Evolutionary conservation across 139 green algal genomes (phyloP).

Genomic region (Volvox africanus): DNA sequence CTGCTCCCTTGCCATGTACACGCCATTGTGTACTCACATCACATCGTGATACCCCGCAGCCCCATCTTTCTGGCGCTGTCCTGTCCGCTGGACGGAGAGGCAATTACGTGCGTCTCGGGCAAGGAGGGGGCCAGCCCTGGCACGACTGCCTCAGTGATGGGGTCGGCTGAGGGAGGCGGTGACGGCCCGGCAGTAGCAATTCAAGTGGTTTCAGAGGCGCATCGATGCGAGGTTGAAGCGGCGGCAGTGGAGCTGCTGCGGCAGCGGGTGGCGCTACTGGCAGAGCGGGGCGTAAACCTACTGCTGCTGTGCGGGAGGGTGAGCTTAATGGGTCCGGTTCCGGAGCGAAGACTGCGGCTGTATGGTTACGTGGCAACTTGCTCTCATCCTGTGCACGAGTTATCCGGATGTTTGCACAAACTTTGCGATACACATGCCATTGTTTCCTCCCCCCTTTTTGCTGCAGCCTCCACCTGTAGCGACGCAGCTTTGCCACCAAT

Average conservation of each 20-base stretch:
- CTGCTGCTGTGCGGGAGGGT: slow-evolving; percentile 9
- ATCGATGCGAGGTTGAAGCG: neutral
- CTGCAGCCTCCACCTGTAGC: slow-evolving; percentile 11
- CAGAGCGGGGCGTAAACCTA: neutral
- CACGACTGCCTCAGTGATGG: neutral
- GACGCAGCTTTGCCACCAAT: neutral
- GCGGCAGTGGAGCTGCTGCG: neutral
- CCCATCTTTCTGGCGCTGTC: slow-evolving; percentile 21
- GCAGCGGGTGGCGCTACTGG: neutral
- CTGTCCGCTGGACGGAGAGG: slow-evolving; percentile 23
- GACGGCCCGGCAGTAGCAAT: neutral
- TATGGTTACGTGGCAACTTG: neutral
- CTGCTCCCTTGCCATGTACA: no score
- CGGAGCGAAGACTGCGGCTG: neutral
- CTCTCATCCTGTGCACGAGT: no score
- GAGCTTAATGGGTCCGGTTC: no score
- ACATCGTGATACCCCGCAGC: neutral
- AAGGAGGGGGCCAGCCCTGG: neutral
- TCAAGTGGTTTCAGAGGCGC: neutral
- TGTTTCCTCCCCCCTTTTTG: neutral
- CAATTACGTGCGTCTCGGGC: neutral
- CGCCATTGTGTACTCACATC: no score
- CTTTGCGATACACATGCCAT: neutral
- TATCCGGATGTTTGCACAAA: no score
- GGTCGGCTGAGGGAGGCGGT: neutral